Base-by-base conservation (phyloP, 257 asterid genomes). In the Rauvolfia tetraphylla region DNA sequence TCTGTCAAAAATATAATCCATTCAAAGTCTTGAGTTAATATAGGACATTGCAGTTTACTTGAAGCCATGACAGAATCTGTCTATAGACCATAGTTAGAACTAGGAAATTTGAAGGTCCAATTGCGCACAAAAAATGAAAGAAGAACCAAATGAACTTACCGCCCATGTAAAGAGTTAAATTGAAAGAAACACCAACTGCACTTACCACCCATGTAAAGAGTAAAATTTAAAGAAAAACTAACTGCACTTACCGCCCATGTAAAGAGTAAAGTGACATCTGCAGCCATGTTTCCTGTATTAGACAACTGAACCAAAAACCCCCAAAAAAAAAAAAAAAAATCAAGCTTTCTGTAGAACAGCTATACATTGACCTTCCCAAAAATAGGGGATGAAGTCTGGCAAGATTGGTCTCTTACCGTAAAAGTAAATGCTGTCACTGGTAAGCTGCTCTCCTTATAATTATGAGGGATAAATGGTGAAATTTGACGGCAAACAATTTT, bases 131-230 rank as follows among this genome's bases (percentile, higher is more conserved):
- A 65, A 71, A 42, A 14, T 10, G 34, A 49, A 65, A 71, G 74
- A 27, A 53, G 77, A 77, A 73, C 34, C 62, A 31, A 53, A 44
- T 68, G 67, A 81, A 84, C 96, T 81, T 83, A n/a, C n/a, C n/a
- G n/a, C n/a, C n/a, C n/a, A n/a, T n/a, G n/a, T n/a, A n/a, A n/a
- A n/a, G n/a, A n/a, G n/a, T n/a, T n/a, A n/a, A n/a, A n/a, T n/a
- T n/a, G n/a, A n/a, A n/a, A n/a, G n/a, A n/a, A n/a, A n/a, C n/a
- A n/a, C n/a, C n/a, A n/a, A 48, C 51, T 68, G 68, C 80, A 84
- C 96, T 81, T 83, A 95, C 99, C 23, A 97, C 98, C 97, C 97
- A 95, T 69, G 97, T 90, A 85, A 95, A 95, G 73, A 95, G 95
- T 91, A 68, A 65, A 71, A 42, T 8, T 10, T 25, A 49, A 65